These are phyloP conservation scores for Carex littledalei DNA, from an alignment of 176 grass and related monocot species.

Conservation along the genomic window DNA sequence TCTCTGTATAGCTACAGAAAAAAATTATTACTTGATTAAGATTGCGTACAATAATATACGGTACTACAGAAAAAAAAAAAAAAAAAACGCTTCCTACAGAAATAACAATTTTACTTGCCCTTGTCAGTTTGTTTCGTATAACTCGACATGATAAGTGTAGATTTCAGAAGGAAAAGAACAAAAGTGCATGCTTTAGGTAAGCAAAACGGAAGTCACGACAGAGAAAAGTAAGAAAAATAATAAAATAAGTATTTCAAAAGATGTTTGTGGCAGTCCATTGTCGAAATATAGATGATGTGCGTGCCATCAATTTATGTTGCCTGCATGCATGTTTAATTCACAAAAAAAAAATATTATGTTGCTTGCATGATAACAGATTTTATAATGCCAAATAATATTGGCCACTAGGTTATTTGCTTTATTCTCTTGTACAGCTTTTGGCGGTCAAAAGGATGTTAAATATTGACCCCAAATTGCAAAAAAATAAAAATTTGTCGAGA, in stretches of 20 bases:
- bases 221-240: neutral
- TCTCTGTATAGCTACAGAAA: too few relatives aligned
- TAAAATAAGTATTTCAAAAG: neutral
- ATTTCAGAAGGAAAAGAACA: neutral
- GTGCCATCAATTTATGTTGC: neutral
- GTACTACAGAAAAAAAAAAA: too few relatives aligned
- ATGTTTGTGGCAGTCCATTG: neutral
- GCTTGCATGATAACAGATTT: neutral
- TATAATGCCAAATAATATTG: neutral
- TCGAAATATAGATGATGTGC: conserved; percentile 13
- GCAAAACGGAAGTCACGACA: neutral
- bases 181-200: neutral
- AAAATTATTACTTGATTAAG: too few relatives aligned
- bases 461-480: neutral
- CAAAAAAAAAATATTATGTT: neutral
- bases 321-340: neutral
- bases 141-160: neutral
- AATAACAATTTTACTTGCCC: neutral
- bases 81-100: too few relatives aligned
- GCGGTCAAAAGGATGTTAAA: neutral
- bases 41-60: too few relatives aligned
- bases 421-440: neutral
- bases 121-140: neutral
- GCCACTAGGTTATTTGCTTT: neutral
- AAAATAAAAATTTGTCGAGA: neutral